Evolutionary conservation across 331 rosid genomes (phyloP), one percentile per base, ranked within the genome.

Genomic region (Malus hybrid): DNA sequence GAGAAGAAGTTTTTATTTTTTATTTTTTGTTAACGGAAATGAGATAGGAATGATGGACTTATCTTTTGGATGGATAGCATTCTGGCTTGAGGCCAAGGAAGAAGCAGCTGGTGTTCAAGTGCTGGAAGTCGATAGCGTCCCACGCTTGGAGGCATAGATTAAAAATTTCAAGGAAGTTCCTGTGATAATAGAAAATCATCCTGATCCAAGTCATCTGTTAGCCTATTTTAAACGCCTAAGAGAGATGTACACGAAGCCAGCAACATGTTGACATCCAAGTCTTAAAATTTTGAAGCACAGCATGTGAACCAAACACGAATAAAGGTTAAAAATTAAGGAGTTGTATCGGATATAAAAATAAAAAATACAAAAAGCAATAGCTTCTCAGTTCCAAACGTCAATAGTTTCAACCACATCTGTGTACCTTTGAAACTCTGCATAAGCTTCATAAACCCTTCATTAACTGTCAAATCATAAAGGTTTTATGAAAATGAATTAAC

Each of bases 91-190:
- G 46, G 19, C 34, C 57, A 71, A 57, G 44, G 74, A 75, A 75
- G 84, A 55, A 65, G 64, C 77, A 18, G 73, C 64, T 54, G 84
- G 84, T 20, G 84, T 76, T 2, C 64, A 81, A 76, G 70, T 82
- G 24, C 18, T 74, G n/a, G 77, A 74, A 34, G 36, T 29, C 32
- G 29, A 65, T 18, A 70, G 50, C 44, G 55, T 78, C 74, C 82
- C 80, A 9, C 60, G 60, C 50, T 78, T 78, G 67, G 33, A 63
- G 5, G 52, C 63, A 20, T 78, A 80, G 80, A 69, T 67, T 39
- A 54, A 48, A 57, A 73, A 73, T 63, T 82, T 82, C 66, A 63
- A 27, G 55, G 79, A 82, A 29, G 57, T 52, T 69, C 70, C 70
- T 6, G 60, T 10, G 63, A 44, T 80, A 24, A 73, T 27, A 56